Percentiles rank a stretch among this genome's conserved stretches.
phyloP scores from a whole-genome alignment of 495 filamentous ascomycete genomes.

The Trichoderma erinaceum region DNA sequence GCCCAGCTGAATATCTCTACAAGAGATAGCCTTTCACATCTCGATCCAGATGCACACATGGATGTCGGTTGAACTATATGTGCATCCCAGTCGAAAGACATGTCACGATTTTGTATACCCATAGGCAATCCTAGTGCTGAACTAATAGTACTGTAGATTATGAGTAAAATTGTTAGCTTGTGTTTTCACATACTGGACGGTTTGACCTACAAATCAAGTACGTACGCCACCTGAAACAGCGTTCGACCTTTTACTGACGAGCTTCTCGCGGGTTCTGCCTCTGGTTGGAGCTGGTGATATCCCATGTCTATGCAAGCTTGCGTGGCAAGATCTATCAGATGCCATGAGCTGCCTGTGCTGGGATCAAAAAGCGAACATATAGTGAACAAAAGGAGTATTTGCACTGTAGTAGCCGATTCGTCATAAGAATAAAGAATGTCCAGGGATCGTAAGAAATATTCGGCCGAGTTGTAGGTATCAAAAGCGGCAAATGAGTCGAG shows the following conservation, averaged over 20 bases:
- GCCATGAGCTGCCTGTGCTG: not conserved
- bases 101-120: constrained; percentile 3
- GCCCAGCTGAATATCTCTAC: not conserved
- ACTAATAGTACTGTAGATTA: not conserved
- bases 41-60: not conserved
- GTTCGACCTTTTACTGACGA: not conserved
- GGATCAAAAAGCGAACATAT: constrained; percentile 5
- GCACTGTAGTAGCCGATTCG: constrained; percentile 7
- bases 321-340: not conserved
- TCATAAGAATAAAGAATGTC: not conserved
- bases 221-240: not conserved
- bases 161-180: not conserved
- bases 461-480: not conserved
- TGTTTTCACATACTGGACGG: not conserved
- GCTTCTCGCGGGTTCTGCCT: not conserved
- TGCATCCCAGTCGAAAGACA: not conserved
- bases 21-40: not conserved
- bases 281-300: not conserved
- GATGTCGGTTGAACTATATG: not conserved
- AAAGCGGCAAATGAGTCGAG: not conserved
- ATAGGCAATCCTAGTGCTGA: not conserved
- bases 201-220: not conserved
- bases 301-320: constrained; percentile 6
- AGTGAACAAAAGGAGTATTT: not conserved
- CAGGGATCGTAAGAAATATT: not conserved